Base-by-base conservation (phyloP, 2,329 filamentous ascomycete species). In the Oidium heveae region DNA sequence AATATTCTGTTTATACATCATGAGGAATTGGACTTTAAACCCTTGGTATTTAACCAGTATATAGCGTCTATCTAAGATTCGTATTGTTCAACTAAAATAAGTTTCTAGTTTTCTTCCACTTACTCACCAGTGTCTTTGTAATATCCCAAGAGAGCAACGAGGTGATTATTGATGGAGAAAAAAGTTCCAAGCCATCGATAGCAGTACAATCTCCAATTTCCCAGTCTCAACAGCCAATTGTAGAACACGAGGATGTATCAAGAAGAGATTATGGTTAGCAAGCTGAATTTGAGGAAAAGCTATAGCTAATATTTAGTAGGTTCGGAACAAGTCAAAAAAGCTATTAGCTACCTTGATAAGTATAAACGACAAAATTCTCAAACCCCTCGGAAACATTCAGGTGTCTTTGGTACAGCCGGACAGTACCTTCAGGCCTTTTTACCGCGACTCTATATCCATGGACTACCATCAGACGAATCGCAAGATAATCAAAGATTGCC, bases 381-480 rank as follows among this genome's bases (percentile, higher is more conserved):
- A 50, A 56, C 61, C 61, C 61, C 65, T 41, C 60, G 64, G 56
- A 77, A 74, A 63, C 74, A 76, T 8, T 73, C 73, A 10, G 77
- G 79, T 33, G 63, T 82, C 36, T 57, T 80, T 6, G 75, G 74
- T 41, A 71, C 72, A 55, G 69, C 72, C 39, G 68, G 72, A 58
- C 72, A 82, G 68, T 83, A 82, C 63, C 72, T 73, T 41, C 76
- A 76, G 61, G 70, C 80, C 63, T 67, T 76, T 22, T 78, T 84
- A 63, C 73, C 75, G 50, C 67, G 80, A 33, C 67, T 84, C 18
- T 82, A 82, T 64, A 75, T 82, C 70, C 80, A 80, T 61, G 71
- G 73, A 1, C 77, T 78, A 1, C 66, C 70, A 52, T 55, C 57
- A 43, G 59, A 62, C 46, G 56, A 54, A 28, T 52, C 52, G n/a